Conservation (phyloP, 2,329 filamentous ascomycete genomes). For the Dothiorella sarmentorum region DNA sequence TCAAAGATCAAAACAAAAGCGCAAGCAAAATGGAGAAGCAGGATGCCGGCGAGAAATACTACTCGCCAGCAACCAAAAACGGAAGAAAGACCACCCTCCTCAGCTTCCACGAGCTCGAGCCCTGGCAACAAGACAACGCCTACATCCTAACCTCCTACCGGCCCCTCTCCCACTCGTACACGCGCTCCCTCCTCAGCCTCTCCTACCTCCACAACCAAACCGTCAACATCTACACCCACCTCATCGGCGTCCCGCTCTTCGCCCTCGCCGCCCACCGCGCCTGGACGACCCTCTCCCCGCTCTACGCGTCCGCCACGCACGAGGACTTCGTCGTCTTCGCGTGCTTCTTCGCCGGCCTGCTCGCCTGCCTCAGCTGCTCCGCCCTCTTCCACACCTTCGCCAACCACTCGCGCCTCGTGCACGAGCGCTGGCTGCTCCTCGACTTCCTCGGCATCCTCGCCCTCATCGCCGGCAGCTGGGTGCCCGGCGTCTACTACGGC, state of each 20-base stretch:
- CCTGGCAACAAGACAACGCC: slow-evolving; percentile 60
- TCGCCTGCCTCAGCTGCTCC: slow-evolving; percentile 46
- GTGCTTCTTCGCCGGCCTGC: slow-evolving; percentile 40
- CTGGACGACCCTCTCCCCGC: slow-evolving; percentile 25
- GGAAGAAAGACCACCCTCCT: not conserved
- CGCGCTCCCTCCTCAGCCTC: slow-evolving; percentile 56
- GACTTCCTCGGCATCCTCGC: slow-evolving; percentile 94
- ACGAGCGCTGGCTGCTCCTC: slow-evolving; percentile 82
- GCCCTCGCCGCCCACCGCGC: slow-evolving; percentile 23
- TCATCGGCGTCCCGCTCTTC: slow-evolving; percentile 38
- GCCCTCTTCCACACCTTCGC: slow-evolving; percentile 77
- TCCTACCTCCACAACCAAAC: slow-evolving; percentile 65
- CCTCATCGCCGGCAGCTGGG: slow-evolving; percentile 85
- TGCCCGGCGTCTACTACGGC: slow-evolving; percentile 68
- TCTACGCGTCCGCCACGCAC: slow-evolving; percentile 32
- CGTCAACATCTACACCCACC: slow-evolving; percentile 70
- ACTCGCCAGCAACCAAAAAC: no score
- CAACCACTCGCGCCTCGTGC: slow-evolving; percentile 77
- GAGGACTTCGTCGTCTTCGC: slow-evolving; percentile 37
- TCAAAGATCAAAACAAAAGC: not conserved
- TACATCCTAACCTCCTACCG: slow-evolving; percentile 67
- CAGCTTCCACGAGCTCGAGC: slow-evolving; percentile 32
- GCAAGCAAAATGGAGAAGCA: not conserved
- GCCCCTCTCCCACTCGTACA: slow-evolving; percentile 59
- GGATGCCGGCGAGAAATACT: not conserved